Conservation (phyloP, 2,329 filamentous ascomycete genomes). For the Fusarium nanum region DNA sequence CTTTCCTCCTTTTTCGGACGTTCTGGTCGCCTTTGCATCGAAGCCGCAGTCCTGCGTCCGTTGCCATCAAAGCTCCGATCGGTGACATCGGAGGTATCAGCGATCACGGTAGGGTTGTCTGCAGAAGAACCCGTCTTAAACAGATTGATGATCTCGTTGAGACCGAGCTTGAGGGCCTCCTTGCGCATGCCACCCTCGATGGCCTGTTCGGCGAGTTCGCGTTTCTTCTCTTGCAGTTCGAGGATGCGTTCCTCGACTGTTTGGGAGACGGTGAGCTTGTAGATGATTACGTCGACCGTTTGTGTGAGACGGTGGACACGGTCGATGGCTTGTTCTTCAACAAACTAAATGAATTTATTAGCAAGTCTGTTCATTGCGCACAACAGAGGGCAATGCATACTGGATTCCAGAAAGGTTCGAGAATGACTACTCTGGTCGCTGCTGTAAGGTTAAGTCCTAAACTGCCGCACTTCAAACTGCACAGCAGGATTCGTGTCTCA, state of each 20-base stretch:
- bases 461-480: constrained; percentile 92
- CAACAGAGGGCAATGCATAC: constrained; percentile 59
- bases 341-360: constrained; percentile 69
- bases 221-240: constrained; percentile 94
- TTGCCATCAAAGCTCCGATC: constrained; percentile 29
- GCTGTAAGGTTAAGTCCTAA: constrained; percentile 94
- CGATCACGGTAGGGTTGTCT: constrained; percentile 32
- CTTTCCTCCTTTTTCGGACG: constrained; percentile 39
- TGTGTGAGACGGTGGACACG: constrained; percentile 98
- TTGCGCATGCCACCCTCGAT: constrained; percentile 85
- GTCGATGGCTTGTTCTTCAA: constrained; percentile 98
- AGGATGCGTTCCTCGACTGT: constrained; percentile 95
- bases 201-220: constrained; percentile 88
- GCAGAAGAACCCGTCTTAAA: constrained; percentile 74
- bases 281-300: constrained; percentile 92
- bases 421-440: constrained; percentile 90
- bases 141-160: constrained; percentile 92
- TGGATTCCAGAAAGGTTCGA: constrained; percentile 99
- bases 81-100: constrained; percentile 29
- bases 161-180: constrained; percentile 81
- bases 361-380: not conserved
- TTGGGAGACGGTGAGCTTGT: constrained; percentile 87
- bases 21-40: constrained; percentile 45
- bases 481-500: constrained; percentile 84
- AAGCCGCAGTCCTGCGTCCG: constrained; percentile 40